Base-by-base conservation (phyloP, 176 grass and related monocot genomes). In the Chloris gayana region DNA sequence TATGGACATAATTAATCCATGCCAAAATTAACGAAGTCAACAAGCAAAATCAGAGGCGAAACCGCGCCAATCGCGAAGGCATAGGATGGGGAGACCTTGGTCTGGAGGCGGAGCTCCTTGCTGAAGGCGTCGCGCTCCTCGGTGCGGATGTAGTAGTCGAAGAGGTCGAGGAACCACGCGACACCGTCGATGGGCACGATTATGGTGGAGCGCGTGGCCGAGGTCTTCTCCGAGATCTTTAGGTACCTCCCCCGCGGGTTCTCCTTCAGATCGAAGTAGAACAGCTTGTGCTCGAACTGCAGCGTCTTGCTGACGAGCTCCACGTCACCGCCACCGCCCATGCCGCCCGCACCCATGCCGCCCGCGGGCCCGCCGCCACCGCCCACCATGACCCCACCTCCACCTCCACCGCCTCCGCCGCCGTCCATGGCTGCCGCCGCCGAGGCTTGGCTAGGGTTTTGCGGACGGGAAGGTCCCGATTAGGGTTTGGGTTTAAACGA, bases 251-350 rank as follows among this genome's bases (percentile, higher is more conserved):
- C 96, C 67, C 96, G 66, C 24, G 96, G 90, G 56, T 99, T 99
- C 91, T 99, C 96, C 82, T 99, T 99, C 50, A 99, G 90, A 89
- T 99, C 96, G 84, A 99, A 99, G 82, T 99, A 99, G 93, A 95
- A 99, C 21, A 99, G 78, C 79, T 99, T 99, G 84, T 99, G 96
- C 82, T 99, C 96, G 75, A 99, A 99, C 90, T 99, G 88, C 79
- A 99, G 82, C 84, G 93, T 99, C 91, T 95, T 99, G 85, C 92
- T 95, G 41, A 99, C 90, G 71, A 99, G 88, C 82, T 99, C 96
- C 76, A 99, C 93, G 91, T 99, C 96, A 24, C 91, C 95, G 3
- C 91, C 87, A 5, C 72, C 73, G 41, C 87, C 82, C 24, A 72
- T 67, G 26, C 80, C 76, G 4, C 78, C 35, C 73, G 59, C 53